Evolutionary conservation across 345 rosid genomes (phyloP).

Genomic region (Eucalyptus cloeziana): DNA sequence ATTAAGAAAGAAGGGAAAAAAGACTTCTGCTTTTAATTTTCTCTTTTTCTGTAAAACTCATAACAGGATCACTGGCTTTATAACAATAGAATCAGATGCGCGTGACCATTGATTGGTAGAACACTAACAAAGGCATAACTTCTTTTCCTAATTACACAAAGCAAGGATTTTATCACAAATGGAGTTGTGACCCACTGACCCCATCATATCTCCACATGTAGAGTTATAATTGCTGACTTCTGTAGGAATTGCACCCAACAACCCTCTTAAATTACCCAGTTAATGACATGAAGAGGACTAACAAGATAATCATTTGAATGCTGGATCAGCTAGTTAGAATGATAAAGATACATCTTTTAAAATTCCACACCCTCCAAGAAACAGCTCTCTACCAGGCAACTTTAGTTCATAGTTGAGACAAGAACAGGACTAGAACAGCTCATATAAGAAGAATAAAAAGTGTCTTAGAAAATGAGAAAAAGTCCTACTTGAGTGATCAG

Average conservation of each 20-base stretch:
- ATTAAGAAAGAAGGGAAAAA: neutral
- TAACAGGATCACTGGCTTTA: neutral
- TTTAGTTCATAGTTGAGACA: neutral
- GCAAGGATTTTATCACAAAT: neutral
- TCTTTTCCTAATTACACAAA: neutral
- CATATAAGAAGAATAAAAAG: neutral
- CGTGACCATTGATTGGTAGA: neutral
- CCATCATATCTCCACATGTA: neutral
- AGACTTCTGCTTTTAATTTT: neutral
- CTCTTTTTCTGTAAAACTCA: neutral
- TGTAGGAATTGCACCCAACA: neutral
- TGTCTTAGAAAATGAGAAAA: neutral
- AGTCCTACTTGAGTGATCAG: constrained; percentile 50
- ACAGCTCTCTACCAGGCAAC: neutral
- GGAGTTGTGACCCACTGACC: neutral
- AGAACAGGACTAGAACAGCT: neutral
- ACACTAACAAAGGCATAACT: neutral
- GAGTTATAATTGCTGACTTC: neutral
- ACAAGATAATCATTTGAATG: neutral
- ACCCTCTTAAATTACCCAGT: neutral
- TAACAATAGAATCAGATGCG: neutral
- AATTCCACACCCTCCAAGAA: neutral
- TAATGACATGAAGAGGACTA: neutral
- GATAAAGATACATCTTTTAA: neutral
- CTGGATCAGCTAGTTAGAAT: neutral